Evolutionary conservation across 2,329 filamentous ascomycete genomes (phyloP), one percentile per base, ranked within the genome.

Genomic region (Aureobasidium sp.): DNA sequence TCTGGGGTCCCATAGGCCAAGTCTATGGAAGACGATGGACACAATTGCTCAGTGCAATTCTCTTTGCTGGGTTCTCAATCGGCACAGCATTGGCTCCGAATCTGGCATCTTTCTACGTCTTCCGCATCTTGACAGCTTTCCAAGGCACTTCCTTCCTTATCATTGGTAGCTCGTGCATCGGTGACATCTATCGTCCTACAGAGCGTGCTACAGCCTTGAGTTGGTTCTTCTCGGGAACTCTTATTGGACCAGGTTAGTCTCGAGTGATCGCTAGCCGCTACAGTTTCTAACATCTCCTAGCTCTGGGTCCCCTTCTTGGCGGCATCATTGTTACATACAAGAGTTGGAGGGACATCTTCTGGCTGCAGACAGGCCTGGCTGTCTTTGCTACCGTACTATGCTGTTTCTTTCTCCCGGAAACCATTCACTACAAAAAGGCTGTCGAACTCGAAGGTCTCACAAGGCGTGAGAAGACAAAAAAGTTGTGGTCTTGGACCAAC

Each of bases 321-420:
- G 87, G 86, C 21, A 81, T 89, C 39, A 87, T 91, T 47, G 84
- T 90, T 14, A 90, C 85, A 0, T 89, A 81, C 66, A 74, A 76
- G 6, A 79, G 76, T 2, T 91, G 87, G 87, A 76, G 85, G 16
- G 79, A 79, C 37, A 88, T 90, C 50, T 90, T 89, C 70, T 90
- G 85, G 82, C 72, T 90, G 0, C 86, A 90, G 63, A 81, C 83
- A 0, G 85, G 78, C 0, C 73, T 89, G 5, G 83, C 82, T 0
- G 84, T 78, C 2, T 63, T 78, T 0, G 83, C 79, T 1, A 72
- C 77, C 0, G 17, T 83, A 0, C 76, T 83, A 0, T 76, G 86
- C 27, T 77, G 80, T 58, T 80, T 87, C 60, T 70, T 88, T 11
- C 75, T 90, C 10, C 84, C 84, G 0, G 86, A 90, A 64, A 90